Base-by-base conservation (phyloP, 352 stramenopile genomes). In the Phytopythium oedochilum region DNA sequence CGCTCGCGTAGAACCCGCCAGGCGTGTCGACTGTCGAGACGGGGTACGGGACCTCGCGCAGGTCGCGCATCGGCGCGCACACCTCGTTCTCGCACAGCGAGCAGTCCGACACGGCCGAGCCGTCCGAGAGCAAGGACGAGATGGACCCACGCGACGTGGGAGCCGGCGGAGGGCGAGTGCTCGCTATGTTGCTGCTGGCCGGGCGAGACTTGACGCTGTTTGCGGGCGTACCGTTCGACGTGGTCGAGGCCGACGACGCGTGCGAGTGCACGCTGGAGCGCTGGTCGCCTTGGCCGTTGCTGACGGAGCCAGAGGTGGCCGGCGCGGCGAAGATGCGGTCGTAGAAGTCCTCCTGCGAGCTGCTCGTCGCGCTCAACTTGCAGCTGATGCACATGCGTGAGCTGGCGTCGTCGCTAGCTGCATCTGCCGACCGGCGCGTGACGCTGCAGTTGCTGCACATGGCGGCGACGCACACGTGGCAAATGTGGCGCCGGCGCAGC, bases 391-490 rank as follows among this genome's bases (percentile, higher is more conserved):
- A 95, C 57, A 93, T 84, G 53, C 85, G 83, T 11, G 77, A 89
- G 25, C 71, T 71, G 5, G 66, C 56, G 26, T 71, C 71, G 39
- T 86, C 75, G 46, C 85, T 74, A 6, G 57, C 70, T 9, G 67
- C 67, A 32, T 83, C 75, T 11, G 77, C 63, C 50, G 81, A 82
- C 51, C 74, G 74, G 52, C 66, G n/a, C n/a, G n/a, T 68, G 60
- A 84, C 78, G 56, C 78, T 89, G 70, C 85, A 95, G 58, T 78
- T 81, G 45, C 69, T 85, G 71, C 85, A 95, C 6, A 95, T 75
- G 2, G 88, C 81, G 34, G 70, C 68, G 6, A 69, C 72, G 55
- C 85, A 95, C 36, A 71, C 76, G 31, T 81, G 73, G 59, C 85
- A 95, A 45, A 78, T 73, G 63, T 95, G 86, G 47, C 83, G 75